phyloP scores from a whole-genome alignment of 1,284 basidiomycete genomes.

The Rhodotorula sp. region DNA sequence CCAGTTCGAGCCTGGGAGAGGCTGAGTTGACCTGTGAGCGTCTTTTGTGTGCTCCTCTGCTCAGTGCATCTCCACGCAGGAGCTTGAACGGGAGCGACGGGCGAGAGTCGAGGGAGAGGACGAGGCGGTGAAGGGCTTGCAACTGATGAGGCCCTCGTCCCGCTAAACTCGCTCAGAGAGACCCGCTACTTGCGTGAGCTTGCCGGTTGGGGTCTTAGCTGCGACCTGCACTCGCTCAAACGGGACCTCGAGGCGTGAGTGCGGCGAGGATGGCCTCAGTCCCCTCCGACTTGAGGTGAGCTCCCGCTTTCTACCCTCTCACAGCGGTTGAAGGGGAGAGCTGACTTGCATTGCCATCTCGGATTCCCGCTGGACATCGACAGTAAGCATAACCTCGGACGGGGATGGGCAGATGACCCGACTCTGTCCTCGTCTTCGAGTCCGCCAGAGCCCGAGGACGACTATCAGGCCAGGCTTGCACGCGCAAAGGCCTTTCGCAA shows the following conservation, averaged over 20 bases:
- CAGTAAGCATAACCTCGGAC: not conserved
- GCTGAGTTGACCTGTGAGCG: too few relatives aligned
- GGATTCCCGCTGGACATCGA: not conserved
- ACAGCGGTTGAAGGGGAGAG: too few relatives aligned
- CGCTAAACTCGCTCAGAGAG: too few relatives aligned
- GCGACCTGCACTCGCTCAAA: not conserved
- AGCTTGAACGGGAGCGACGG: not conserved
- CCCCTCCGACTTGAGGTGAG: too few relatives aligned
- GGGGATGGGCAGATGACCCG: not conserved
- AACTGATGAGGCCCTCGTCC: not conserved
- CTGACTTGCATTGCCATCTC: not conserved
- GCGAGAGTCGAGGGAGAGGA: not conserved
- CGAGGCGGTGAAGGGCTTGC: not conserved
- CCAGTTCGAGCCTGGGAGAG: too few relatives aligned
- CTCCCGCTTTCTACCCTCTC: not conserved
- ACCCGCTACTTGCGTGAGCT: too few relatives aligned
- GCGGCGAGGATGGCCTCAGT: too few relatives aligned
- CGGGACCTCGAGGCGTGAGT: not conserved
- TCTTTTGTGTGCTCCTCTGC: too few relatives aligned
- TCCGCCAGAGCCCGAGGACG: not conserved
- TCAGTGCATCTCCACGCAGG: not conserved
- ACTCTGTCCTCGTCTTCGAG: not conserved
- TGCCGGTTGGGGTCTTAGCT: not conserved
- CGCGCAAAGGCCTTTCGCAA: constrained; percentile 16
- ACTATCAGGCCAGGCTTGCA: not conserved